Base-by-base conservation (phyloP, 2,329 filamentous ascomycete genomes). In the Fusarium metavorans region DNA sequence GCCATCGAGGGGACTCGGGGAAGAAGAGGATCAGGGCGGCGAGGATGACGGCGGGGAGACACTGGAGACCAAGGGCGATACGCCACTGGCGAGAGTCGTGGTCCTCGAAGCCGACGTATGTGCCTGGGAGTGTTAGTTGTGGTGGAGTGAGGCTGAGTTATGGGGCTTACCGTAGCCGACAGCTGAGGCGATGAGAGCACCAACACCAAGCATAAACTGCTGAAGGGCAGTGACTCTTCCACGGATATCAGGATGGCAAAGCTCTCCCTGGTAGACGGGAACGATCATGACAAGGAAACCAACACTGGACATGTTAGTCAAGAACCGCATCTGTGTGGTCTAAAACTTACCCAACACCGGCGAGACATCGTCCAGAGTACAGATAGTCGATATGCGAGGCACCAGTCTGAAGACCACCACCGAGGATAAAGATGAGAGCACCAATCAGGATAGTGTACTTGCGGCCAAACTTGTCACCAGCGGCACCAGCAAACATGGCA, bases 121-220 rank as follows among this genome's bases (percentile, higher is more conserved):
- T 78, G 34, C 81, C 80, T 80, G 50, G 13, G n/a, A 13, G 32
- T 20, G 57, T 72, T 48, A 71, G 37, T 64, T 39, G 8, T 1
- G 20, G 16, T 34, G 18, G 2, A 37, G 6, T 10, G 18, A 8
- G 43, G 20, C 10, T 11, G 5, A 11, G 23, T 14, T 14, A 8
- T 32, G 43, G 27, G 16, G n/a, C 16, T 84, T 84, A 52, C 91
- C 94, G 71, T 92, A 96, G 0, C 90, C 91, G 57, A 93, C 90
- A 93, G 93, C 95, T 0, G 91, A 88, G 0, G 94, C 94, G 18
- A 91, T 84, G 2, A 97, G 87, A 18, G 93, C 86, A 66, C 94
- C 94, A 32, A 96, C 89, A 1, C 93, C 94, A 61, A 96, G 81
- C 93, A 95, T 95, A 79, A 95, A 95, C 77, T 95, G 94, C 81